Base-by-base conservation (phyloP, 2,329 filamentous ascomycete genomes). In the Lasiodiplodia hormozganensis region DNA sequence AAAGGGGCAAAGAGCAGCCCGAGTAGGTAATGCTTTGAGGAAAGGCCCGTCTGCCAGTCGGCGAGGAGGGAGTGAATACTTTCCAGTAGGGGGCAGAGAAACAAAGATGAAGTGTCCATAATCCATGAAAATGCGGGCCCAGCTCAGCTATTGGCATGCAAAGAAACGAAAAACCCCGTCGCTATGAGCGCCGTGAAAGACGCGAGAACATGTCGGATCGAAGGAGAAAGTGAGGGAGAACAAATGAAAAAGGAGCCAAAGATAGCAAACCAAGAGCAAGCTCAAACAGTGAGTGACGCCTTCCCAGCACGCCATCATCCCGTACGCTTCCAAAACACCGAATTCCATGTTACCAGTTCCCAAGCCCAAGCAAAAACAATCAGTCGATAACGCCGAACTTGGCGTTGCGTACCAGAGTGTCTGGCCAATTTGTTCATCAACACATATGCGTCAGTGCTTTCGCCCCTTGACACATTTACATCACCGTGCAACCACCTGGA, bases 401-500 rank as follows among this genome's bases (percentile, higher is more conserved):
- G 4, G 16, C 40, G 58, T 23, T 28, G 25, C 43, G 12, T 51
- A 62, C 43, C 58, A 28, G 21, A 25, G 11, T 21, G 3, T 60
- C 56, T 60, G 43, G 8, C 43, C 58, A 21, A 11, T 62, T 62
- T 31, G 18, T 16, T 28, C 28, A 62, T 51, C 58, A 18, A n/a
- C 43, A 23, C 21, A 34, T 21, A n/a, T 62, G 49, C 40, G 25
- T 12, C 36, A 18, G 16, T 62, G 12, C 25, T n/a, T 62, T 51
- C 58, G 31, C 47, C 16, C n/a, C n/a, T 6, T 31, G 25, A 12
- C n/a, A 28, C 43, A 47, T 53, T 83, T 78, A 85, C 83, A 85
- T 85, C 47, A 85, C 79, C 54, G 75, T 70, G 71, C 83, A 85
- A 28, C 82, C 81, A 34, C 82, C 77, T 57, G 79, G 79, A 14